Percentiles rank a stretch among this genome's conserved stretches.
Conservation (phyloP, 192 early-diverging fungal genomes). For the Coemansia biformis region DNA sequence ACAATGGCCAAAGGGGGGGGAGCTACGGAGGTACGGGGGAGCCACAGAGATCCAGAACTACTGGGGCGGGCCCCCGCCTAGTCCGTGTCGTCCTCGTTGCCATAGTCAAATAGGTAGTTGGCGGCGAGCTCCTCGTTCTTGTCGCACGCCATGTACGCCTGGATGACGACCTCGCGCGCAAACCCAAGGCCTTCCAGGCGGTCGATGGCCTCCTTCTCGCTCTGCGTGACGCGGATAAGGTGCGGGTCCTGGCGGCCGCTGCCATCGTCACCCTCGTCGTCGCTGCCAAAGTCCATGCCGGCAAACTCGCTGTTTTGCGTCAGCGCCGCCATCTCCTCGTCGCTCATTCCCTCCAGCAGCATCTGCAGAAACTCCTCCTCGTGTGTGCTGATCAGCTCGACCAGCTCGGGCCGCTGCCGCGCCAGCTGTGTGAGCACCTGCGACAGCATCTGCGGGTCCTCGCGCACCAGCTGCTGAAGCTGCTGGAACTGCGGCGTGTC, state of each 20-base stretch:
- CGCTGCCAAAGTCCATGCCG: constrained; percentile 28
- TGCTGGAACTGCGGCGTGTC: constrained; percentile 87
- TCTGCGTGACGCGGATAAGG: constrained; percentile 76
- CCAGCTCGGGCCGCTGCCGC: constrained; percentile 76
- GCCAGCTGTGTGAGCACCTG: constrained; percentile 81
- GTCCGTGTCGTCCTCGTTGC: constrained; percentile 53
- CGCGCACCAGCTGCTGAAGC: constrained; percentile 78
- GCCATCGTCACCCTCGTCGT: constrained; percentile 39
- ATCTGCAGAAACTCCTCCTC: constrained; percentile 74
- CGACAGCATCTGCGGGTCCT: constrained; percentile 80
- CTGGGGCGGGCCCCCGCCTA: too few relatives aligned
- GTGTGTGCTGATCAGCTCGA: constrained; percentile 71
- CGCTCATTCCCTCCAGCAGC: constrained; percentile 50
- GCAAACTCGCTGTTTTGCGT: constrained; percentile 13
- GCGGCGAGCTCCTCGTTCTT: constrained; percentile 97
- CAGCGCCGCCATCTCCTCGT: constrained; percentile 27
- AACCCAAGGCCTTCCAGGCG: constrained; percentile 79
- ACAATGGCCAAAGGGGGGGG: too few relatives aligned
- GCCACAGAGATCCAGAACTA: too few relatives aligned
- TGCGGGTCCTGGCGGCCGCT: constrained; percentile 62
- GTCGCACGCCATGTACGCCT: constrained; percentile 96
- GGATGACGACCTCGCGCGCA: constrained; percentile 70
- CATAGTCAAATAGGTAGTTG: constrained; percentile 89
- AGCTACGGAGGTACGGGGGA: too few relatives aligned
- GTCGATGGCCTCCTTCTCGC: constrained; percentile 88